These are phyloP conservation scores for Diospyros kaki DNA, from an alignment of 148 eudicot species.

Conservation along the genomic window DNA sequence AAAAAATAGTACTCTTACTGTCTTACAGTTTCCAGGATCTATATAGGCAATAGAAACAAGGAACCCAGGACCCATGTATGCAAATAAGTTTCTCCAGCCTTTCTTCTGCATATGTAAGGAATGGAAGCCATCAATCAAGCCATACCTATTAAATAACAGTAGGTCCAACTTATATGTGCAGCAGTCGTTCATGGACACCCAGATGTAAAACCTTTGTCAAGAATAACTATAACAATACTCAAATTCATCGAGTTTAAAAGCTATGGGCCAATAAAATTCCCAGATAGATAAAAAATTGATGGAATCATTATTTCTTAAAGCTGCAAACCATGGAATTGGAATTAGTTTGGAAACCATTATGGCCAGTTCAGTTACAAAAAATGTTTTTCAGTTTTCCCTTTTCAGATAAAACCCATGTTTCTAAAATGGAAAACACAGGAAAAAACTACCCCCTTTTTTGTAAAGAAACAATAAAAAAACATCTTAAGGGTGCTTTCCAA, in stretches of 20 bases:
- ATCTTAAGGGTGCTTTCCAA: no score
- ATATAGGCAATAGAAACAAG: slow-evolving; percentile 96
- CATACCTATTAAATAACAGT: neutral
- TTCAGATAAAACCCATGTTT: no score
- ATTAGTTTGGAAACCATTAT: neutral
- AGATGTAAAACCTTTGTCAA: neutral
- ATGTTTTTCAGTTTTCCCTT: no score
- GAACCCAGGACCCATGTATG: slow-evolving; percentile 96
- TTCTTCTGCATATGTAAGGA: slow-evolving; percentile 46
- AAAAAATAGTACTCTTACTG: slow-evolving; percentile 41
- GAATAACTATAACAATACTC: neutral
- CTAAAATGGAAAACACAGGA: no score
- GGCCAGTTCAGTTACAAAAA: no score
- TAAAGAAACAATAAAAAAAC: no score
- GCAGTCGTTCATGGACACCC: neutral
- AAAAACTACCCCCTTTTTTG: no score
- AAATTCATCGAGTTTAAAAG: neutral
- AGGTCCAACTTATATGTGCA: neutral
- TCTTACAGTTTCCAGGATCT: slow-evolving; percentile 97
- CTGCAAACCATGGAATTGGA: neutral
- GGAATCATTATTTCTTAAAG: neutral
- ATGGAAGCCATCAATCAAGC: slow-evolving; percentile 4
- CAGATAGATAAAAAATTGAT: neutral
- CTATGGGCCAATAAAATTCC: neutral
- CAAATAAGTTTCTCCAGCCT: slow-evolving; percentile 91